Conservation (phyloP, 495 filamentous ascomycete species). For the Talaromyces adpressus region DNA sequence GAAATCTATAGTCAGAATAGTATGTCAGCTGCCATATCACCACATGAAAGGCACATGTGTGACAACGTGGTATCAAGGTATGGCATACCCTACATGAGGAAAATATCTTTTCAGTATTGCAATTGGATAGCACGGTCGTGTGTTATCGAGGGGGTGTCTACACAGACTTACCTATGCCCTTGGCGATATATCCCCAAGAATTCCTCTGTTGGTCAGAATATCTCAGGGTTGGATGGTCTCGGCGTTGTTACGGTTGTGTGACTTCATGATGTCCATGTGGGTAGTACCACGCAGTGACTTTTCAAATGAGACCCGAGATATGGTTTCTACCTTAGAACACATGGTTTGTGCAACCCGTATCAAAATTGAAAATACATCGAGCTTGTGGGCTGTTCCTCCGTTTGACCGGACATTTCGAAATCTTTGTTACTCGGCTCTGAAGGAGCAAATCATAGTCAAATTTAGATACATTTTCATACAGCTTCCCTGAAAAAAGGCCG, state of each 20-base stretch:
- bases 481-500: too few species aligned
- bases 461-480: too few species aligned
- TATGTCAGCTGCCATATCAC: neutral
- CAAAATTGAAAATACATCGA: neutral
- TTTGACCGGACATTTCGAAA: neutral
- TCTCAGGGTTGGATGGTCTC: neutral
- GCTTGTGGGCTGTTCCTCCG: neutral
- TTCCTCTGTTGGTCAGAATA: neutral
- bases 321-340: neutral
- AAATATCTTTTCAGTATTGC: neutral
- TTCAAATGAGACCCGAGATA: neutral
- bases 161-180: neutral
- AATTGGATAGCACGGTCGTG: neutral
- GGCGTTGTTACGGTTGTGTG: neutral
- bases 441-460: too few species aligned
- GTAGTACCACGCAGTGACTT: neutral
- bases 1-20: neutral
- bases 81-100: neutral
- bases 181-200: neutral
- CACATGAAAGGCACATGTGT: neutral
- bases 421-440: neutral
- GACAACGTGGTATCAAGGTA: neutral
- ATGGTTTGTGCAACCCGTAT: neutral
- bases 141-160: neutral
- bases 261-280: neutral